These are phyloP conservation scores for Poa pratensis DNA, from an alignment of 176 grass and related monocot genomes.

Conservation along the genomic window DNA sequence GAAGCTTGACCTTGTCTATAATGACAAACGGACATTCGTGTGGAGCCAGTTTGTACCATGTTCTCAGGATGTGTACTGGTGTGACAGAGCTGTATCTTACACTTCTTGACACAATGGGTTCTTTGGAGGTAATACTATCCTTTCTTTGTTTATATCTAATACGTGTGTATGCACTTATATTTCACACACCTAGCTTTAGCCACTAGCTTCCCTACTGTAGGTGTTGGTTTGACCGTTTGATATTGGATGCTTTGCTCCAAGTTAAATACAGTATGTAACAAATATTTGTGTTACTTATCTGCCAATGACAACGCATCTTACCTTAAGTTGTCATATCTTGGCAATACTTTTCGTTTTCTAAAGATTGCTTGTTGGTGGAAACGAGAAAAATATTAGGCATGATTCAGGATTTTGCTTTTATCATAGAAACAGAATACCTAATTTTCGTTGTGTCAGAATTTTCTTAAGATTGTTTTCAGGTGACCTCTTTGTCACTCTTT, in stretches of 20 bases:
- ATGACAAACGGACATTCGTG: neutral
- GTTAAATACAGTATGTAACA: too few species aligned
- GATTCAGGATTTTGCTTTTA: neutral
- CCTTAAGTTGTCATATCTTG: neutral
- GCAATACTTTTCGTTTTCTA: neutral
- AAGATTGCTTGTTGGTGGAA: neutral
- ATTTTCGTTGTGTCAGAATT: neutral
- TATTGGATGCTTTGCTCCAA: too few species aligned
- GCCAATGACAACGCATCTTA: neutral
- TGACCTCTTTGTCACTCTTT: neutral
- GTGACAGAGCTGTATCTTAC: neutral
- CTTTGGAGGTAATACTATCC: neutral
- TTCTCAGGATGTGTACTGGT: neutral
- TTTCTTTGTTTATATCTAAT: conserved; percentile 9
- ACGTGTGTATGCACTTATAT: neutral
- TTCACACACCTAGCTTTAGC: neutral
- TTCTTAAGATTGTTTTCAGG: neutral
- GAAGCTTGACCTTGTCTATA: neutral
- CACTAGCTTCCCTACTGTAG: too few species aligned
- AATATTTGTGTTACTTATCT: neutral
- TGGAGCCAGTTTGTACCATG: conserved; percentile 3
- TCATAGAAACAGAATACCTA: neutral
- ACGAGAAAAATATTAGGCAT: neutral
- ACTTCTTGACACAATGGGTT: neutral
- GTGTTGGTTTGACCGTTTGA: too few species aligned